These are phyloP conservation scores for Wallacemonas sp. DNA, from an alignment of 208 protist species.

Conservation along the genomic window DNA sequence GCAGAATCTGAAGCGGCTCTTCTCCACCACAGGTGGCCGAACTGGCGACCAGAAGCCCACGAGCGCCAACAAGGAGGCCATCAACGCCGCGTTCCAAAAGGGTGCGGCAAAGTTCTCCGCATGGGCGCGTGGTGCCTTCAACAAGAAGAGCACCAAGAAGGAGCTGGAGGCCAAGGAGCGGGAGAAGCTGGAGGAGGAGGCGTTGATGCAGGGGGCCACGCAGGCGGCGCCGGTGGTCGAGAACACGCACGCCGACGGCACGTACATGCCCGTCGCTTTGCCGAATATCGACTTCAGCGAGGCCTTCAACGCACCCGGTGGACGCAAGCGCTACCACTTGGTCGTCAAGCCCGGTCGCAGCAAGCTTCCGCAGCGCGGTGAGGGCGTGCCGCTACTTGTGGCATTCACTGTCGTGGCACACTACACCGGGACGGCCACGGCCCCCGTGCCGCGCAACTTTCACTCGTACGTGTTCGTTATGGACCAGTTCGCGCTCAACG, in stretches of 20 bases:
- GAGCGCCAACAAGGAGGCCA: constrained; percentile 54
- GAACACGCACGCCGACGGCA: constrained; percentile 23
- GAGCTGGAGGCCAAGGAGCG: constrained; percentile 17
- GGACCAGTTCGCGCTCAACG: constrained; percentile 60
- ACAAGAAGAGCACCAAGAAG: constrained; percentile 21
- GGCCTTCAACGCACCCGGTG: constrained; percentile 60
- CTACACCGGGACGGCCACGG: constrained; percentile 23
- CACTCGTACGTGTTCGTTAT: constrained; percentile 50
- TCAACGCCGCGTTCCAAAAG: constrained; percentile 49
- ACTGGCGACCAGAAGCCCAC: constrained; percentile 43
- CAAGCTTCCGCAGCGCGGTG: constrained; percentile 23
- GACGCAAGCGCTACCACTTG: constrained; percentile 46
- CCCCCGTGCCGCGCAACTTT: constrained; percentile 37
- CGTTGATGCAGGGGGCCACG: background rate
- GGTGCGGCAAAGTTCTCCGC: constrained; percentile 50
- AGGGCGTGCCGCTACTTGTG: constrained; percentile 45
- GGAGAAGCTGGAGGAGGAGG: constrained; percentile 21
- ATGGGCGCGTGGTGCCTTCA: constrained; percentile 35
- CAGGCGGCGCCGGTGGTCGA: background rate
- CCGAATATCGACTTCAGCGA: constrained; percentile 53
- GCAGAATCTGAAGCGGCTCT: constrained; percentile 42
- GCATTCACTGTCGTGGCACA: constrained; percentile 56
- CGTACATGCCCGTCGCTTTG: constrained; percentile 33
- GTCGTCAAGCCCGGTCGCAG: constrained; percentile 35
- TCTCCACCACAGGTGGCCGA: constrained; percentile 34